A percentile compares a stretch with the other conserved stretches of the same genome.
These are phyloP conservation scores for Blastomyces parvus DNA, from an alignment of 2,329 filamentous ascomycete genomes.

Conservation along the genomic window DNA sequence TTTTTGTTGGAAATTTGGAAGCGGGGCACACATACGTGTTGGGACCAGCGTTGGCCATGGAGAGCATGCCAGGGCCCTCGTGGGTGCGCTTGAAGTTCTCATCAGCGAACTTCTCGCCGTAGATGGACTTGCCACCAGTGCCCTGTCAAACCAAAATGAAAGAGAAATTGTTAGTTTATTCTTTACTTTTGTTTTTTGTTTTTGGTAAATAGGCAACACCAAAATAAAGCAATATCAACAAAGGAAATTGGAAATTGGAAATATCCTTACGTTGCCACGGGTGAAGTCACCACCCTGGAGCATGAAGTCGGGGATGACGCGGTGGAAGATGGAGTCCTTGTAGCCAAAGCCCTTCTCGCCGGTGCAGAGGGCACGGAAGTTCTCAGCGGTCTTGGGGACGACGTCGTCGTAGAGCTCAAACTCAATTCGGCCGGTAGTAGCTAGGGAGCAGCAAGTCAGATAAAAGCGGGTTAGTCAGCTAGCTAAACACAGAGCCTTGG, in stretches of 20 bases:
- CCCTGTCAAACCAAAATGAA: conserved; percentile 47
- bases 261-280: conserved; percentile 68
- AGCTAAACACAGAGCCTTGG: background rate
- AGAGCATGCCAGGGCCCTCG: conserved; percentile 65
- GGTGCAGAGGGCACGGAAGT: conserved; percentile 79
- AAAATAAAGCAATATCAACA: background rate
- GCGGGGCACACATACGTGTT: conserved; percentile 74
- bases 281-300: conserved; percentile 95
- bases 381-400: conserved; percentile 78
- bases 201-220: too few relatives aligned
- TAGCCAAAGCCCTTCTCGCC: conserved; percentile 75
- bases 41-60: conserved; percentile 90
- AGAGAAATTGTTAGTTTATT: conserved; percentile 15
- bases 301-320: conserved; percentile 89
- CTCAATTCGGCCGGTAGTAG: conserved; percentile 61
- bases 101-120: conserved; percentile 56
- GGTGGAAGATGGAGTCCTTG: conserved; percentile 76
- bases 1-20: too few relatives aligned
- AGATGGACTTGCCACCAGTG: conserved; percentile 60
- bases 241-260: background rate
- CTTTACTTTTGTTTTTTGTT: too few relatives aligned
- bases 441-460: background rate
- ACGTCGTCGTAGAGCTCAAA: conserved; percentile 79
- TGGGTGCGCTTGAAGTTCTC: conserved; percentile 70
- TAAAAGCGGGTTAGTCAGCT: background rate